Percentiles rank a stretch among this genome's conserved stretches.
Conservation (phyloP, 768 basidiomycete species). For the Tephrocybe sp. region DNA sequence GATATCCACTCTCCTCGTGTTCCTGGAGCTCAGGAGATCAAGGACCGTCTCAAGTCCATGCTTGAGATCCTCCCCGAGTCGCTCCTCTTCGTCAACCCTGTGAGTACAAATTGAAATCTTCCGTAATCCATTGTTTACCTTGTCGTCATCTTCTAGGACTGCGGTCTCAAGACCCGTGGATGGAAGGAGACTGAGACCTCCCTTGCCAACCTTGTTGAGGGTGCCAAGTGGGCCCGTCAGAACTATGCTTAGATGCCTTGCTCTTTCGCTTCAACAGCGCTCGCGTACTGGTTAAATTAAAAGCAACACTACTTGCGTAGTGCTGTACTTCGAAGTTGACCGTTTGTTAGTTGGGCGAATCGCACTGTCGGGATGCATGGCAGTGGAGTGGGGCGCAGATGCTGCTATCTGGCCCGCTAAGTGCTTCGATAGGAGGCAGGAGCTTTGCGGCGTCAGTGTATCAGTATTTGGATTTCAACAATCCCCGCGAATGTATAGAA, state of each 20-base stretch:
- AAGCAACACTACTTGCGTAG: slow-evolving; percentile 21
- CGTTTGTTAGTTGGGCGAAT: slow-evolving; percentile 48
- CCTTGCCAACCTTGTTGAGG: slow-evolving; percentile 81
- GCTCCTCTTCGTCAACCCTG: slow-evolving; percentile 89
- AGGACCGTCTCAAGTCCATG: slow-evolving; percentile 85
- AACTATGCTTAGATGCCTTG: slow-evolving; percentile 63
- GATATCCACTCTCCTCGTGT: slow-evolving; percentile 99
- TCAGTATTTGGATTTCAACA: slow-evolving; percentile 78
- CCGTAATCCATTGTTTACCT: slow-evolving; percentile 8
- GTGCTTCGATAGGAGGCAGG: slow-evolving; percentile 36
- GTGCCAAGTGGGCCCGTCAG: slow-evolving; percentile 90
- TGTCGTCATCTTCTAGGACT: slow-evolving; percentile 51
- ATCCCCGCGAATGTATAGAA: slow-evolving; percentile 42
- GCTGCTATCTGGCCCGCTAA: slow-evolving; percentile 33
- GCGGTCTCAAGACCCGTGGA: slow-evolving; percentile 97
- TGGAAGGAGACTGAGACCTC: slow-evolving; percentile 98
- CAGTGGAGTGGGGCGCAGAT: slow-evolving; percentile 27
- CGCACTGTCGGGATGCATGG: slow-evolving; percentile 22
- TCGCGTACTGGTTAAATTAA: slow-evolving; percentile 66
- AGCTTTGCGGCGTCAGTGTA: slow-evolving; percentile 36
- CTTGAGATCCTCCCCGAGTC: slow-evolving; percentile 76
- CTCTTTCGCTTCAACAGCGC: slow-evolving; percentile 89
- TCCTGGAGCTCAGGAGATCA: slow-evolving; percentile 89
- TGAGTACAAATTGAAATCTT: slow-evolving; percentile 23
- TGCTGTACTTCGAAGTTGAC: slow-evolving; percentile 39